These are phyloP conservation scores for Mycena kentingensis DNA, from an alignment of 768 basidiomycete genomes.

Conservation along the genomic window DNA sequence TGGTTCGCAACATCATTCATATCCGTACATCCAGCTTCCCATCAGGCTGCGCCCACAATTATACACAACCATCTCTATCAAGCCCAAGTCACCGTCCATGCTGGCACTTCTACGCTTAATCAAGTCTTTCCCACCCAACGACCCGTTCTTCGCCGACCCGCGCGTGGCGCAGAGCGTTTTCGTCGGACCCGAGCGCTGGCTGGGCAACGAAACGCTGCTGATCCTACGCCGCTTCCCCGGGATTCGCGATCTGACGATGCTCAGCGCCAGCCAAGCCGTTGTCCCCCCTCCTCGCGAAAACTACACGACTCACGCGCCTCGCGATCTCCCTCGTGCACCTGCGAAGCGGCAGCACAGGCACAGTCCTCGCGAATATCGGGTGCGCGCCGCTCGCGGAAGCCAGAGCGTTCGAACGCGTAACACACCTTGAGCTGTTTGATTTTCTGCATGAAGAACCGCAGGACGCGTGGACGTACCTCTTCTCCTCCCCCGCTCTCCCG, in stretches of 20 bases:
- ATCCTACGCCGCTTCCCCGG: background rate
- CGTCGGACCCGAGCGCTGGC: background rate
- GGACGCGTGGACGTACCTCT: background rate
- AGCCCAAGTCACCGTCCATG: background rate
- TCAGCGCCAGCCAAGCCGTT: background rate
- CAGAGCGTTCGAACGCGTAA: conserved; percentile 9
- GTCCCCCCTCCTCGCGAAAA: background rate
- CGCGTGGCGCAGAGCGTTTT: background rate
- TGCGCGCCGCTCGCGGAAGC: conserved; percentile 9
- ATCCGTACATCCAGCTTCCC: too few relatives aligned
- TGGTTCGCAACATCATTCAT: background rate
- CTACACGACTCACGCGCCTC: background rate
- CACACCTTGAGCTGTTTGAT: conserved; percentile 16
- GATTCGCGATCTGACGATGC: background rate
- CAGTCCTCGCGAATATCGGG: background rate
- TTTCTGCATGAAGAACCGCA: conserved; percentile 1
- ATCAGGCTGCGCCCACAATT: conserved; percentile 10
- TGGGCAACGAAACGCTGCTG: background rate
- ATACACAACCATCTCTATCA: background rate
- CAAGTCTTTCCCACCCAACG: background rate
- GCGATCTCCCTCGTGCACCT: background rate
- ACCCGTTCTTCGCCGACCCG: background rate
- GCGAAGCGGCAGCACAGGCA: background rate
- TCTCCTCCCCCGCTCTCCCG: background rate
- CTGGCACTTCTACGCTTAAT: background rate